A percentile compares a stretch with the other conserved stretches of the same genome.
Evolutionary conservation across 768 basidiomycete genomes (phyloP).

Genomic region (Boletales sp.): DNA sequence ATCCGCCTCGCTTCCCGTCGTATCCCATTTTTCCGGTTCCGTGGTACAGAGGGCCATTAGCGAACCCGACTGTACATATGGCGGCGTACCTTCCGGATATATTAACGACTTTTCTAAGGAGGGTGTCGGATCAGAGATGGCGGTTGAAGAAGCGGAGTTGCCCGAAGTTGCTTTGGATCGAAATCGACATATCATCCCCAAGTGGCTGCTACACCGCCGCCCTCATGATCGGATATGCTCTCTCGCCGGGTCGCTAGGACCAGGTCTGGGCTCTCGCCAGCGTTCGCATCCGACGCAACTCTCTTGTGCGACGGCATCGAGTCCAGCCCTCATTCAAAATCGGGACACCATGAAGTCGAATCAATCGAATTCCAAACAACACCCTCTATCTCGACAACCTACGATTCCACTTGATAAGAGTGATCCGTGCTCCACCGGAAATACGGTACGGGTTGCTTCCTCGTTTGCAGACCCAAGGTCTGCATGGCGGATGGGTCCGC

Average conservation of each 20-base stretch:
- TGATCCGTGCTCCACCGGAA: slow-evolving; percentile 46
- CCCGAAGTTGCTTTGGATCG: slow-evolving; percentile 92
- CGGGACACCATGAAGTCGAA: slow-evolving; percentile 19
- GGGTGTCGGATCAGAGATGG: slow-evolving; percentile 40
- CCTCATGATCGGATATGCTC: slow-evolving; percentile 51
- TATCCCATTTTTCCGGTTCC: slow-evolving; percentile 23
- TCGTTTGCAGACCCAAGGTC: slow-evolving; percentile 23
- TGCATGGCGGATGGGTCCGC: slow-evolving; percentile 9
- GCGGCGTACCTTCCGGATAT: background rate
- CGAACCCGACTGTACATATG: slow-evolving; percentile 17
- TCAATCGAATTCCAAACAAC: slow-evolving; percentile 28
- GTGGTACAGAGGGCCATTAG: slow-evolving; percentile 27
- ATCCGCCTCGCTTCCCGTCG: slow-evolving; percentile 11
- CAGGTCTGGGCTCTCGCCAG: slow-evolving; percentile 26
- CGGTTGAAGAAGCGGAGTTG: slow-evolving; percentile 70
- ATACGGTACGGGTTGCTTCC: slow-evolving; percentile 25
- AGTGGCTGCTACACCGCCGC: slow-evolving; percentile 71
- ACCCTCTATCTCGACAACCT: slow-evolving; percentile 41
- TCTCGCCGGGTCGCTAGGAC: slow-evolving; percentile 33
- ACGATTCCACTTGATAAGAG: slow-evolving; percentile 35
- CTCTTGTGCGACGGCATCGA: slow-evolving; percentile 59
- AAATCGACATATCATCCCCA: slow-evolving; percentile 94
- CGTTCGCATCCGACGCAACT: slow-evolving; percentile 41
- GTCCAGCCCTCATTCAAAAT: slow-evolving; percentile 56
- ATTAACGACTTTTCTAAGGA: slow-evolving; percentile 23